Percentiles rank a stretch among this genome's conserved stretches.
Evolutionary conservation across 352 stramenopile genomes (phyloP).

Genomic region (Phytophthora lateralis): DNA sequence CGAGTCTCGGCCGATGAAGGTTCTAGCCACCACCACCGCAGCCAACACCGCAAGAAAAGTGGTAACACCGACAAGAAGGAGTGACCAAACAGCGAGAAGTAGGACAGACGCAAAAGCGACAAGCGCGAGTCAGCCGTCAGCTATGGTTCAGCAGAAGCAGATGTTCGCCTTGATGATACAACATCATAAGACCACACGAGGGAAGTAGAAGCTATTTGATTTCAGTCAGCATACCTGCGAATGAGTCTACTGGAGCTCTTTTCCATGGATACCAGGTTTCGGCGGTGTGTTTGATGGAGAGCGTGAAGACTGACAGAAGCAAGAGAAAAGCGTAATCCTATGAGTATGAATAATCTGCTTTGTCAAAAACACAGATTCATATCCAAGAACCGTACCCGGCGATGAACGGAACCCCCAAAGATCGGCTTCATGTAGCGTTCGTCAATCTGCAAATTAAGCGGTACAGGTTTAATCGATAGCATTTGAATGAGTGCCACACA

Average conservation of each 20-base stretch:
- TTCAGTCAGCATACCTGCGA: not conserved
- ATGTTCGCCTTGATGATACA: constrained; percentile 26
- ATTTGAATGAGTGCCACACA: not conserved
- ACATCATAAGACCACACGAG: constrained; percentile 5
- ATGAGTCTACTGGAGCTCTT: constrained; percentile 16
- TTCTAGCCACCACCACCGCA: constrained; percentile 8
- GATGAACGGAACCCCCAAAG: constrained; percentile 55
- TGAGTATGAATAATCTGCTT: not conserved
- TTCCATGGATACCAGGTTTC: constrained; percentile 1
- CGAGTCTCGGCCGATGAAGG: constrained; percentile 1
- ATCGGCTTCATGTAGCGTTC: constrained; percentile 73
- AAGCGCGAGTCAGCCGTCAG: constrained; percentile 1
- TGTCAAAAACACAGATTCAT: not conserved
- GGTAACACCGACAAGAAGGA: constrained; percentile 16
- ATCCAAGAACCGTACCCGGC: constrained; percentile 11
- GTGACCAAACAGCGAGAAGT: constrained; percentile 22
- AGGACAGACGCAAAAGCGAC: constrained; percentile 22
- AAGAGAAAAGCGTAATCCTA: not conserved
- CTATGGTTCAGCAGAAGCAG: constrained; percentile 6
- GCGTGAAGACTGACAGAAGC: not conserved
- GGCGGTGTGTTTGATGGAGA: constrained; percentile 8
- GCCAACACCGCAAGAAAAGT: constrained; percentile 21
- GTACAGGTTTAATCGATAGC: not conserved
- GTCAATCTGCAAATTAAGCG: constrained; percentile 46
- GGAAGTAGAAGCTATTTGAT: not conserved